Conservation (phyloP, 306 rosid genomes). For the Fagus sylvatica region DNA sequence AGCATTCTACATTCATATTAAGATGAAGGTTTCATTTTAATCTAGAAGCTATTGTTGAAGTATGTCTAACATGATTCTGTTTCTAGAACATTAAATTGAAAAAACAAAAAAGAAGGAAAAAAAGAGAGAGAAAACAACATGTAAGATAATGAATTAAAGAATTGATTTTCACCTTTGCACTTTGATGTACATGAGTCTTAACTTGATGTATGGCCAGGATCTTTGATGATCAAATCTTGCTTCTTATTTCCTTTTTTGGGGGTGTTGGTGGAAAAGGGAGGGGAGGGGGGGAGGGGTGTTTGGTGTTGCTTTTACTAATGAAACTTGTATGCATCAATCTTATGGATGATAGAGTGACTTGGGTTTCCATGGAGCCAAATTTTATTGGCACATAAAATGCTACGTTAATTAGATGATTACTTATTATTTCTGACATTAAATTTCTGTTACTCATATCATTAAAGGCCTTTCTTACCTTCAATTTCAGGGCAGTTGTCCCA, state of each 20-base stretch:
- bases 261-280: not conserved
- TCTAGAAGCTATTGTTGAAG: not conserved
- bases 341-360: not conserved
- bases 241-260: not conserved
- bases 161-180: not conserved
- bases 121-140: not conserved
- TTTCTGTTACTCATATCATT: not conserved
- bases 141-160: not conserved
- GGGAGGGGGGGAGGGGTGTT: not conserved
- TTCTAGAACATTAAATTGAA: not conserved
- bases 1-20: not conserved
- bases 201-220: not conserved
- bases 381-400: not conserved
- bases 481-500: slow-evolving; percentile 47
- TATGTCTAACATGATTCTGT: not conserved
- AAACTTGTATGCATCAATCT: not conserved
- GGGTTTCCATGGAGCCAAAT: not conserved
- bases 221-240: not conserved
- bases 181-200: not conserved
- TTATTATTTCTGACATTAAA: not conserved
- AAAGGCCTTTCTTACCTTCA: not conserved
- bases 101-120: not conserved
- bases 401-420: not conserved
- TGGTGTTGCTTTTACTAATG: not conserved
- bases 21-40: not conserved